Base-by-base conservation (phyloP, 306 rosid species). In the Vigna reflexopilosa region DNA sequence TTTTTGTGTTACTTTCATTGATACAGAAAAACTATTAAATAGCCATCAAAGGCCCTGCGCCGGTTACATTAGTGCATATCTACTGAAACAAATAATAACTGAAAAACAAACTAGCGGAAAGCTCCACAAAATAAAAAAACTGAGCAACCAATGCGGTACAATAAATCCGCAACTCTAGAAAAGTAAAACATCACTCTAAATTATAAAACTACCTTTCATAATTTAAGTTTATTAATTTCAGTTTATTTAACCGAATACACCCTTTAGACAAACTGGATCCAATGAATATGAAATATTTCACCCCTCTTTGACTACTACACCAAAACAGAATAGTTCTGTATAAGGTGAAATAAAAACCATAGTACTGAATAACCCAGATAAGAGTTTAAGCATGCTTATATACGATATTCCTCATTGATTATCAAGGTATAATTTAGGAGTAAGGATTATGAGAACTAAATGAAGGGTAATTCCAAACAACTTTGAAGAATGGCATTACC, bases 211-310 rank as follows among this genome's bases (percentile, higher is more conserved):
- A 26, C 28, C 28, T 26, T 26, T 26, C 28, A 26, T 26, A 26
- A 26, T 3, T 26, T 2, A 26, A 26, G 28, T 26, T 26, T 17
- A 17, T 17, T 17, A 17, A 17, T 24, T 24, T 24, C 1, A 24
- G 26, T 24, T 24, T 26, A 26, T 26, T 26, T 26, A 26, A 26
- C 0, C 2, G 28, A 26, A 30, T 12, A 57, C 34, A 24, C 11
- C 13, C 44, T 30, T 62, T 62, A 62, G 67, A 62, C 24, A 30
- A 62, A 15, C 24, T 16, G 38, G 70, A 38, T 64, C 45, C 28
- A 6, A 67, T 67, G 30, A 77, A 13, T 59, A 28, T 49, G 67
- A 71, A 57, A 66, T 9, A n/a, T 62, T 58, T 49, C 76, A 70
- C 38, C 38, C 42, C 73, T 47, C 64, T 15, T 63, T 54, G 40